Evolutionary conservation across 83 land plant species (phyloP).

Genomic region (Diphasiastrum complanatum): DNA sequence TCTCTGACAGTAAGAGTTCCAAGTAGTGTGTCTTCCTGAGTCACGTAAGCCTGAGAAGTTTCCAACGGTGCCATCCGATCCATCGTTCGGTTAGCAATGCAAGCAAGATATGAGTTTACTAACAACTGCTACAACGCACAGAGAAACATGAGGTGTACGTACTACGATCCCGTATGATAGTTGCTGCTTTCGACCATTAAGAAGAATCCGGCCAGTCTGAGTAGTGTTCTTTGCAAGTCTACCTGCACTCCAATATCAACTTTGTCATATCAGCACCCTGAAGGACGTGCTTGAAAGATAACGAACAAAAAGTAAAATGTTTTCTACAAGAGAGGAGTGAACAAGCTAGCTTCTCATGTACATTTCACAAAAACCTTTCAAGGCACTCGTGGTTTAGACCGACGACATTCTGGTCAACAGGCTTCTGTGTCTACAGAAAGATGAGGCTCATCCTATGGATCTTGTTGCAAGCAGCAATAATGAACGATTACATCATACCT

Average conservation of each 20-base stretch:
- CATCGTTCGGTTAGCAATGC: neutral
- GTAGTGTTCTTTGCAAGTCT: conserved; percentile 31
- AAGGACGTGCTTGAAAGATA: neutral
- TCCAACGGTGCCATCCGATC: neutral
- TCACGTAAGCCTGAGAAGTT: conserved; percentile 23
- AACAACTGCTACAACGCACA: neutral
- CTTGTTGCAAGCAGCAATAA: conserved; percentile 1
- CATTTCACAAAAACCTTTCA: too few species aligned
- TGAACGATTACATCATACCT: conserved; percentile 2
- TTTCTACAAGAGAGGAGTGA: neutral
- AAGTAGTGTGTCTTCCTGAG: conserved; percentile 19
- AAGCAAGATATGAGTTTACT: neutral
- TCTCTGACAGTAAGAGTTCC: conserved; percentile 24
- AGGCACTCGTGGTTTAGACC: too few species aligned
- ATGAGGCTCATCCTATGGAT: too few species aligned
- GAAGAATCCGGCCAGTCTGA: conserved; percentile 29
- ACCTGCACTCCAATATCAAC: conserved; percentile 16
- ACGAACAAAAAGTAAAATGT: neutral
- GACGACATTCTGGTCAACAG: neutral
- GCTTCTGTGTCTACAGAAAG: too few species aligned
- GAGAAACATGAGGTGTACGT: neutral
- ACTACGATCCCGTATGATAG: conserved; percentile 36
- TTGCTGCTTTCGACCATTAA: conserved; percentile 27
- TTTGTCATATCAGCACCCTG: neutral
- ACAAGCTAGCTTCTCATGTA: too few species aligned